Percentiles rank a stretch among this genome's conserved stretches.
Conservation (phyloP, 1,284 basidiomycete genomes). For the Trichosporon faecale region DNA sequence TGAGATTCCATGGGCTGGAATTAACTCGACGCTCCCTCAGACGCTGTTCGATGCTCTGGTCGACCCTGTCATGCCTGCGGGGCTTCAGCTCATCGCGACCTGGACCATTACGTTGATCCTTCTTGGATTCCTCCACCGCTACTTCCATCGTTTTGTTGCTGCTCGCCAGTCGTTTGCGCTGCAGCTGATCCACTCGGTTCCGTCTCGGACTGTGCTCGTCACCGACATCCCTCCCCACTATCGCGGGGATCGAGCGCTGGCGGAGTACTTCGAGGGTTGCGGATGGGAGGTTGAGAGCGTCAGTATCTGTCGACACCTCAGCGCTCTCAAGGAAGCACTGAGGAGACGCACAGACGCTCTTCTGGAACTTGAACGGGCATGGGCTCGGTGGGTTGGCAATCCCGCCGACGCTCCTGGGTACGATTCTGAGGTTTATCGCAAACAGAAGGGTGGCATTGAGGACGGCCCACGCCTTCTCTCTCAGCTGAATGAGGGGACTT, state of each 20-base stretch:
- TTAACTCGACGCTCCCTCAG: constrained; percentile 4
- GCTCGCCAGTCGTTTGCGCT: constrained; percentile 88
- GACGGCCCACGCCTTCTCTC: background rate
- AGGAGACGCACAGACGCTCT: constrained; percentile 75
- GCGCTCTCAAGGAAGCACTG: constrained; percentile 67
- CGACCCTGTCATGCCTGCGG: constrained; percentile 79
- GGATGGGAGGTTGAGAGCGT: constrained; percentile 60
- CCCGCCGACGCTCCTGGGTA: constrained; percentile 62
- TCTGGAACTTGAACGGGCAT: constrained; percentile 72
- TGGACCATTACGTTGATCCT: constrained; percentile 86
- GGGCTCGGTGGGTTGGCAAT: constrained; percentile 89
- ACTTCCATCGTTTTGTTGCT: constrained; percentile 85
- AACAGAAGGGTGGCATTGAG: constrained; percentile 1
- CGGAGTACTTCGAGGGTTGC: constrained; percentile 84
- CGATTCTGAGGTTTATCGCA: constrained; percentile 37
- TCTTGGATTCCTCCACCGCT: constrained; percentile 79
- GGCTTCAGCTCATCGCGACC: constrained; percentile 85
- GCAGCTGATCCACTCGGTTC: constrained; percentile 88
- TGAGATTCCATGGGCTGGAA: background rate
- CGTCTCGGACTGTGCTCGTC: constrained; percentile 87
- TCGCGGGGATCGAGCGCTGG: constrained; percentile 75
- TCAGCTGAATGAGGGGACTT: background rate
- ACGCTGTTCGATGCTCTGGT: constrained; percentile 65
- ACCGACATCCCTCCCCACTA: constrained; percentile 78
- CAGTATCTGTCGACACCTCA: constrained; percentile 79